A percentile compares a stretch with the other conserved stretches of the same genome.
Conservation (phyloP, 2,329 filamentous ascomycete genomes). For the Leptographium wingfieldii region DNA sequence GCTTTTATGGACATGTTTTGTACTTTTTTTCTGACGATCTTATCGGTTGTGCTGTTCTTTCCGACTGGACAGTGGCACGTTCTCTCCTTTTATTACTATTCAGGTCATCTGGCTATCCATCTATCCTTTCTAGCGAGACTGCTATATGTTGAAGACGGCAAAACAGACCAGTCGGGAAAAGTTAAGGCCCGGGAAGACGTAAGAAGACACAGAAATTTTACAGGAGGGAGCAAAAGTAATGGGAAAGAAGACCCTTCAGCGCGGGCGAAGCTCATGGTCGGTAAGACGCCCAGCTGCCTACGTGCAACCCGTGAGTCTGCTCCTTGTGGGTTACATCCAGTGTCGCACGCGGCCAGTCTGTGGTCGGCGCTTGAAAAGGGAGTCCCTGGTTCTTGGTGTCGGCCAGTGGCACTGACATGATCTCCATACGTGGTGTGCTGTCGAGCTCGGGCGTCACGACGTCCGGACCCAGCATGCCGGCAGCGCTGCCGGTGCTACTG, state of each 20-base stretch:
- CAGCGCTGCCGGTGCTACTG: background rate
- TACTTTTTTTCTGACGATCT: background rate
- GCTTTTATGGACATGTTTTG: background rate
- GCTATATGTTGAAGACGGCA: background rate
- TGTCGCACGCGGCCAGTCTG: conserved; percentile 4
- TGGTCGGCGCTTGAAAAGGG: background rate
- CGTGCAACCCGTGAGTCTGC: conserved; percentile 1
- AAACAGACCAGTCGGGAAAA: background rate
- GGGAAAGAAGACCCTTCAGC: too few relatives aligned
- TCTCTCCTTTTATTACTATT: background rate
- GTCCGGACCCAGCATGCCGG: background rate
- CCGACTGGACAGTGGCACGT: background rate
- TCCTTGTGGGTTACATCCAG: conserved; percentile 8
- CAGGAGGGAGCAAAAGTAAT: too few relatives aligned
- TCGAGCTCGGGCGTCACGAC: background rate
- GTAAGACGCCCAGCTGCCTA: conserved; percentile 10
- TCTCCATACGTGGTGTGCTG: conserved; percentile 1
- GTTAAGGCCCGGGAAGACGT: too few relatives aligned
- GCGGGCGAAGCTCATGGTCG: background rate
- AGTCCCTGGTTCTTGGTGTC: background rate
- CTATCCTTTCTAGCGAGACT: background rate
- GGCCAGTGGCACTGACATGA: too few relatives aligned
- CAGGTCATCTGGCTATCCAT: background rate
- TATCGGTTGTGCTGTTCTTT: background rate
- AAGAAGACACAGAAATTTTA: too few relatives aligned